These are phyloP conservation scores for Candida michaelii DNA, from an alignment of 805 yeast species.

Conservation along the genomic window DNA sequence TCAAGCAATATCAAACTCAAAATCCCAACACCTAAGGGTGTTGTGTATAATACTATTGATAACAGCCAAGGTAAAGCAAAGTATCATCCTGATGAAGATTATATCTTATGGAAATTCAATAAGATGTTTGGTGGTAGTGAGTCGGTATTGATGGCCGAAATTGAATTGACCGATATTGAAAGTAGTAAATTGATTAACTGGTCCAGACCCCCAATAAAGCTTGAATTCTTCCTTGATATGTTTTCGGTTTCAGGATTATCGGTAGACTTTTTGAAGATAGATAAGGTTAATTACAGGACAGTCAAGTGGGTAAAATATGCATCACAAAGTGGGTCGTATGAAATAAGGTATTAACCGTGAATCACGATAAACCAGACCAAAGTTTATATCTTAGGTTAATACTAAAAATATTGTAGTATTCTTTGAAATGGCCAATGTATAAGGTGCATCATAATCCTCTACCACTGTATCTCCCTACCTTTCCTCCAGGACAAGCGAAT, in stretches of 20 bases:
- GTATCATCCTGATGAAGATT: conserved; percentile 63
- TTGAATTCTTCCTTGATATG: conserved; percentile 70
- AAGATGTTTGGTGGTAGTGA: conserved; percentile 69
- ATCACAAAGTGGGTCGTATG: conserved; percentile 77
- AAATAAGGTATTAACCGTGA: conserved; percentile 71
- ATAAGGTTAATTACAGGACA: conserved; percentile 63
- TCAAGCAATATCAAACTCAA: conserved; percentile 64
- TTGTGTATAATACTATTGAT: conserved; percentile 30
- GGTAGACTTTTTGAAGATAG: conserved; percentile 69
- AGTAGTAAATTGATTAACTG: conserved; percentile 33
- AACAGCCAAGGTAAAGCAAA: conserved; percentile 64
- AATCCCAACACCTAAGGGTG: conserved; percentile 64
- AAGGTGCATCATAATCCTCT: no score
- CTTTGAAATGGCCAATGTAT: no score
- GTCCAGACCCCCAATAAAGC: conserved; percentile 74
- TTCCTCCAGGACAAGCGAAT: no score
- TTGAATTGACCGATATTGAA: conserved; percentile 34
- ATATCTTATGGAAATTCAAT: conserved; percentile 67
- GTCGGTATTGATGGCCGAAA: conserved; percentile 55
- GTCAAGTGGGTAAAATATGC: conserved; percentile 87
- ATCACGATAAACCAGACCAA: no score
- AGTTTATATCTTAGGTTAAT: no score
- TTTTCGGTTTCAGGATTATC: conserved; percentile 74
- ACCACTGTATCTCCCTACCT: no score
- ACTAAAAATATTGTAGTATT: no score